Percentiles rank a stretch among this genome's conserved stretches.
Conservation (phyloP, 129 eudicot species). For the Pseudognaphalium luteoalbum region DNA sequence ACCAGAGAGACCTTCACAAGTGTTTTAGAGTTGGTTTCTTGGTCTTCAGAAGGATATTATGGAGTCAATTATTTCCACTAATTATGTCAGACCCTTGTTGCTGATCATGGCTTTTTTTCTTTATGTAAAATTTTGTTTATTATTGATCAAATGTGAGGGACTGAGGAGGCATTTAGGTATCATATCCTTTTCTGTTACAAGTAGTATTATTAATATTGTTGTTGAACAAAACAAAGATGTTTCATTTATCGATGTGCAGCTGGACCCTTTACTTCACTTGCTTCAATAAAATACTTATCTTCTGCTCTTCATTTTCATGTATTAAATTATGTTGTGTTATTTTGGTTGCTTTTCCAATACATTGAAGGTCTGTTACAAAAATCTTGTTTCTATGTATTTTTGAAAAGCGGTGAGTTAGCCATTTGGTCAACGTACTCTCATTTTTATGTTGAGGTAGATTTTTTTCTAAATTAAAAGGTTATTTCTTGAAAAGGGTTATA, state of each 20-base stretch:
- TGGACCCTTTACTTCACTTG: neutral
- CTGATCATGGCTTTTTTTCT: neutral
- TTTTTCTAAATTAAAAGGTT: neutral
- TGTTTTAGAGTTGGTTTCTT: neutral
- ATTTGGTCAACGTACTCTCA: too few relatives aligned
- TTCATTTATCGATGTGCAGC: slow-evolving; percentile 2
- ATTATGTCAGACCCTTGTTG: slow-evolving; percentile 3
- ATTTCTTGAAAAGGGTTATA: neutral
- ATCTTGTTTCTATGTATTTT: too few relatives aligned
- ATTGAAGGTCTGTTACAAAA: too few relatives aligned
- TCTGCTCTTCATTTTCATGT: neutral
- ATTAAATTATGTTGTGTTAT: neutral
- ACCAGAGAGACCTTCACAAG: neutral
- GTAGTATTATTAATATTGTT: neutral
- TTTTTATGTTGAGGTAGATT: too few relatives aligned
- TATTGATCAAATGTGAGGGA: neutral
- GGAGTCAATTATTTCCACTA: neutral
- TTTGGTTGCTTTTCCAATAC: neutral
- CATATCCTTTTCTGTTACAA: neutral
- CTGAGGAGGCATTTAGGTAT: slow-evolving; percentile 3
- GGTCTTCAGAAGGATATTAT: neutral
- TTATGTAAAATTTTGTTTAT: slow-evolving; percentile 7
- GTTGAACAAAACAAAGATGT: neutral
- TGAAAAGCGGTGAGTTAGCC: too few relatives aligned
- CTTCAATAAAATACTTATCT: neutral